Evolutionary conservation across 768 basidiomycete species (phyloP), one percentile per base, ranked within the genome.

Genomic region (Russula vinacea): DNA sequence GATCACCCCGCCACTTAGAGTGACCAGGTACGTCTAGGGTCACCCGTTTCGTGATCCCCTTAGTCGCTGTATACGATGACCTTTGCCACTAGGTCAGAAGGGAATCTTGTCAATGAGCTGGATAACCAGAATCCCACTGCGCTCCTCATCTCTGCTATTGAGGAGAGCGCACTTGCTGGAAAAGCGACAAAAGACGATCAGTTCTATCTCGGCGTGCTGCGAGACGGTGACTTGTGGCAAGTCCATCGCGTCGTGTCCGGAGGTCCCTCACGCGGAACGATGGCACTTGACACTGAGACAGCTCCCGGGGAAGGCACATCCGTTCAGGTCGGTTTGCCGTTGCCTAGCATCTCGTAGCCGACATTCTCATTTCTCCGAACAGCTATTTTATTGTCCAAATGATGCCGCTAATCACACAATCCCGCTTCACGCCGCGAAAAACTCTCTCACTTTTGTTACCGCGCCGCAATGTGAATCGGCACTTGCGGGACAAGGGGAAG

Each of bases 81-180:
- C 22, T 29, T n/a, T 24, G 3, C 37, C n/a, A n/a, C 16, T 65
- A 89, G 89, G 33, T 79, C 83, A 7, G 84, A 89, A 73, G 90
- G 90, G 3, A 93, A 92, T 69, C 79, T 93, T 67, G 76, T 93
- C 49, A 80, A 85, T 55, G 71, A 80, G 6, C 73, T 92, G 1
- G 76, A 88, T 66, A 71, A 75, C 42, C 68, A 73, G 19, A 91
- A 87, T 66, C 88, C 90, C 0, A 82, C 87, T 0, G 77, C 80
- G 37, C 74, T 86, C 5, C 78, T 92, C 7, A 76, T 92, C 17
- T 69, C 73, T 16, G 82, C 82, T 8, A 81, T 91, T 24, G 76
- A 76, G 22, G 71, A 74, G 5, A 68, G 74, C 87, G 44, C 82
- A 82, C 69, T 60, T 8, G 16, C 13, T 0, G 52, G 44, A 1